Evolutionary conservation across 257 asterid genomes (phyloP), one percentile per base, ranked within the genome.

Genomic region (Solanum sejunctum): DNA sequence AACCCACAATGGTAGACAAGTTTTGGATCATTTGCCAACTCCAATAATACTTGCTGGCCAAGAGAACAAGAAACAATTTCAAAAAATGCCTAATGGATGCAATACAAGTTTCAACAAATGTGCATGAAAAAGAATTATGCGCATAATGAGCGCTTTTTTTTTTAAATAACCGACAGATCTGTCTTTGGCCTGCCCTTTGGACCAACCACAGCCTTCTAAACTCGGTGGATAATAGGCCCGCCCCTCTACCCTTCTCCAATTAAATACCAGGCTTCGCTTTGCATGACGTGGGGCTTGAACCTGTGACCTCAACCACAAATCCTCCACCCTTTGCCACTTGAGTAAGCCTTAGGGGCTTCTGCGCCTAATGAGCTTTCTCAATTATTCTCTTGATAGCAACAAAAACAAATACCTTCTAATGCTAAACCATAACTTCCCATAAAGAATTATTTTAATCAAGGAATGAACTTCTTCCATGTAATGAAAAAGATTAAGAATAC

Each of bases 1-100:
- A 96, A 86, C 78, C 99, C 99, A 88, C 99, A 96, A 85, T 96
- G 99, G 92, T 96, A 96, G 17, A 96, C 98, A 86, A 95, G 98
- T 89, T 95, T 95, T 12, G 97, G 95, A 88, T 95, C 98, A 87
- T 88, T 93, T 39, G 93, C 92, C 92, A 96, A 88, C 89, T 95
- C 98, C 91, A 90, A 87, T 88, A 95, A 84, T 51, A 96, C 92
- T 93, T 94, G 96, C 99, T 96, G 91, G 81, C 71, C 18, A 61
- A 81, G 45, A 73, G 49, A 43, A 15, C 7, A 85, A 82, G 52
- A n/a, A 71, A 56, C 83, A 18, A 41, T 47, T 28, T 83, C 63
- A 69, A 73, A 32, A 49, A 51, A 16, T 4, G 56, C 41, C 81
- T 49, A 67, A 67, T 71, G 49, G 8, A 47, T 83, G 36, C 73